Evolutionary conservation across 345 rosid species (phyloP).

Genomic region (Gossypium raimondii): DNA sequence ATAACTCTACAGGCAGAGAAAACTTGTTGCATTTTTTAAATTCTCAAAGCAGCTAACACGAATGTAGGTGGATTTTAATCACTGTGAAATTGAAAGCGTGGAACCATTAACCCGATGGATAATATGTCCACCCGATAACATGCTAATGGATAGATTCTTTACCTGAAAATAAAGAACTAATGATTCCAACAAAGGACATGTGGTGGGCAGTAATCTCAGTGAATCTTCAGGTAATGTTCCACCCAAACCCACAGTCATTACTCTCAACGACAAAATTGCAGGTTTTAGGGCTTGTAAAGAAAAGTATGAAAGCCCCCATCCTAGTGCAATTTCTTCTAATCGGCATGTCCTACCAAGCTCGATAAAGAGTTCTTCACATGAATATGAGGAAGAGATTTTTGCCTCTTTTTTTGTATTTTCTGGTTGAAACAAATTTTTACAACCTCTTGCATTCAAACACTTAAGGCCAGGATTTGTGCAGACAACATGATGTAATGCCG

Average conservation of each 20-base stretch:
- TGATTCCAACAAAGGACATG: conserved; percentile 63
- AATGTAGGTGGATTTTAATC: not conserved
- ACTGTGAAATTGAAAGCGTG: not conserved
- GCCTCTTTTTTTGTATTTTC: conserved; percentile 22
- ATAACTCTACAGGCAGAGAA: not conserved
- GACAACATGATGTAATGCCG: conserved; percentile 48
- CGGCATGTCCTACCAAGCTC: conserved; percentile 41
- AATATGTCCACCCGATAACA: not conserved
- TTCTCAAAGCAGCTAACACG: not conserved
- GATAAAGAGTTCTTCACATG: conserved; percentile 30
- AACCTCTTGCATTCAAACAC: conserved; percentile 60
- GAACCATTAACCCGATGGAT: not conserved
- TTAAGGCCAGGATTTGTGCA: conserved; percentile 50
- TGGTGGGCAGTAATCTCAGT: conserved; percentile 40
- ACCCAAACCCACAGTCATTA: conserved; percentile 64
- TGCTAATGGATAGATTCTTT: conserved; percentile 13
- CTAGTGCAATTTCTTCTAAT: conserved; percentile 57
- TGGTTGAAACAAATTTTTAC: conserved; percentile 47
- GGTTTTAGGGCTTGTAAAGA: conserved; percentile 55
- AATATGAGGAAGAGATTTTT: conserved; percentile 22
- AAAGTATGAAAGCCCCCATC: conserved; percentile 67
- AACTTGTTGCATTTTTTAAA: not conserved
- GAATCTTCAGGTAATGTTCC: conserved; percentile 62
- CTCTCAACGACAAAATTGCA: conserved; percentile 42
- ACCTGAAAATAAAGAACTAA: conserved; percentile 73